Base-by-base conservation (phyloP, 2,329 filamentous ascomycete species). In the Diaporthe caulivora region DNA sequence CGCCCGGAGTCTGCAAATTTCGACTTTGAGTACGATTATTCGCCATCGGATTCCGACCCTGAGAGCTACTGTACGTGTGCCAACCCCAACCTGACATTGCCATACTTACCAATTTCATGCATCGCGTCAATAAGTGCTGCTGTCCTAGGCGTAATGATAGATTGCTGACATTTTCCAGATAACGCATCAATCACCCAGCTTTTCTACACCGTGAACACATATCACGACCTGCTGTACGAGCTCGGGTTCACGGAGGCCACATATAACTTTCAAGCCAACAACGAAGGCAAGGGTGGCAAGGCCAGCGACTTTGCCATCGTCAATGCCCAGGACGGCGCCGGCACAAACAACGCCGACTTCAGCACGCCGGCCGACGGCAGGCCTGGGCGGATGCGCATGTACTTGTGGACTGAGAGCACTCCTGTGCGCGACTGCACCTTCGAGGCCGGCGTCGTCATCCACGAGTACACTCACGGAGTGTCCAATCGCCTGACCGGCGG, bases 231-330 rank as follows among this genome's bases (percentile, higher is more conserved):
- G 0, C 83, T 91, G 13, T 87, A 91, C 76, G 78, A 82, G 8
- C 85, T 91, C 0, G 89, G 90, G 7, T 91, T 91, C 80, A 87
- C 82, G 47, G 89, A 91, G 79, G 79, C 76, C 1, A 89, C 90
- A 1, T 89, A 89, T 8, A 92, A 92, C 81, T 92, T 91, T 79
- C 85, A 91, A 80, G 77, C 80, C 69, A 87, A 89, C 82, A 91
- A 91, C 82, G 85, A 87, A 74, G 86, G 85, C 57, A 79, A 83
- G 53, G 89, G 89, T 4, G 90, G 90, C 24, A 55, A 75, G 6
- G 88, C 85, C 17, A 82, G 81, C 67, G 90, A 91, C 76, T 84
- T 84, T 57, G 87, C 89, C 49, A 89, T 89, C 72, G 82, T 90
- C 51, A 89, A 89, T 75, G 80, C 88, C 0, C 90, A 92, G 76